Conservation (phyloP, 2,329 filamentous ascomycete genomes). For the Septoria linicola region DNA sequence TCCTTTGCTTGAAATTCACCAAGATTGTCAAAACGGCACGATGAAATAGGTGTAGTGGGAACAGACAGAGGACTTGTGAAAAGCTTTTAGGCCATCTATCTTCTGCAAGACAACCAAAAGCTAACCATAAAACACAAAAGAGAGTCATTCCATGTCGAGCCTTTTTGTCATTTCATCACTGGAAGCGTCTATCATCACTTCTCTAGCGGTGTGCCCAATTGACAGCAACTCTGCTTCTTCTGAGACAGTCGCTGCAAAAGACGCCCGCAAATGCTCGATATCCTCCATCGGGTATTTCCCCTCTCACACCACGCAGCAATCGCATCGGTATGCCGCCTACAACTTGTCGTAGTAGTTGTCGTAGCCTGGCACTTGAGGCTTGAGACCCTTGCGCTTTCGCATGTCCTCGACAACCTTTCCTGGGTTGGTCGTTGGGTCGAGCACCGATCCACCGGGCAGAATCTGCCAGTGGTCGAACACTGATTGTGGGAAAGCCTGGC, state of each 20-base stretch:
- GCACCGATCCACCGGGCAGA: conserved; percentile 86
- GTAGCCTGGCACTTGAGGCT: conserved; percentile 87
- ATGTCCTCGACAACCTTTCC: conserved; percentile 81
- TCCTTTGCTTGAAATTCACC: too few species aligned
- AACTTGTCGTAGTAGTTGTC: conserved; percentile 63
- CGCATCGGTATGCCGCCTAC: conserved; percentile 28
- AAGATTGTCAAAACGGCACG: not conserved
- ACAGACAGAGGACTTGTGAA: too few species aligned
- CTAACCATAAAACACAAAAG: conserved; percentile 25
- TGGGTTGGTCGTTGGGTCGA: conserved; percentile 78
- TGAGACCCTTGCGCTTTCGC: conserved; percentile 99
- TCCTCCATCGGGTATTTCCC: conserved; percentile 18
- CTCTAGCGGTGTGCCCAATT: conserved; percentile 22
- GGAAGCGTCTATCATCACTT: conserved; percentile 19
- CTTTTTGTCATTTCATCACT: conserved; percentile 23
- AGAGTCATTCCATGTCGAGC: conserved; percentile 25
- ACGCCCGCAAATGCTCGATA: conserved; percentile 26
- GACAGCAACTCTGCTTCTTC: conserved; percentile 18
- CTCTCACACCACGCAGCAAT: conserved; percentile 19
- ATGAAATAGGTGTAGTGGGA: not conserved
- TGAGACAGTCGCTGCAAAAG: conserved; percentile 22
- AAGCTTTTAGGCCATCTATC: conserved; percentile 23
- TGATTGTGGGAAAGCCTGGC: conserved; percentile 98
- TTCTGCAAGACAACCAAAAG: conserved; percentile 25
- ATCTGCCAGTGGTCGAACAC: conserved; percentile 99